A percentile compares a stretch with the other conserved stretches of the same genome.
Evolutionary conservation across 768 basidiomycete species (phyloP).

Genomic region (Trametes gibbosa): DNA sequence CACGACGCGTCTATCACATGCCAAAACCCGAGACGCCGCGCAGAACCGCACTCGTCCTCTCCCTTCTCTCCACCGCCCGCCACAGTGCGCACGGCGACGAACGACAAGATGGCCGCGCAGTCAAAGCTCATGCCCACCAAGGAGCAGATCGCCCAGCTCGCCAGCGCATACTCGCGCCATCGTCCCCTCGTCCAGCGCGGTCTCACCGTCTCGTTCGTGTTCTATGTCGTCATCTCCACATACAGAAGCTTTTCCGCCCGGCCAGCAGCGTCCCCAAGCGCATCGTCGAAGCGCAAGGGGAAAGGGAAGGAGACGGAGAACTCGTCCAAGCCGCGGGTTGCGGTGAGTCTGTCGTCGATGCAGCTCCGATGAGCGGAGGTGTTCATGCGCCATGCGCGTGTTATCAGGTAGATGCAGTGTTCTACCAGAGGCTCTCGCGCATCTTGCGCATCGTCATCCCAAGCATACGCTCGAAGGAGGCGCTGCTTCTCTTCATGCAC

Average conservation of each 20-base stretch:
- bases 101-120: constrained; percentile 14
- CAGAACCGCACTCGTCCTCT: not conserved
- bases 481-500: constrained; percentile 82
- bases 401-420: constrained; percentile 81
- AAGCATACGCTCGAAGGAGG: constrained; percentile 80
- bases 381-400: not conserved
- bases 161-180: constrained; percentile 56
- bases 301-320: constrained; percentile 37
- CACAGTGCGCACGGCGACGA: not conserved
- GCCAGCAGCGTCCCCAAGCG: constrained; percentile 12
- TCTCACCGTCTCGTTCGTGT: constrained; percentile 65
- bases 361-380: not conserved
- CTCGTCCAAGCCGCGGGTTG: constrained; percentile 58
- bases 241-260: constrained; percentile 55
- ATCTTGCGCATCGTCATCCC: constrained; percentile 91
- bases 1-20: constrained; percentile 16
- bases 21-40: not conserved
- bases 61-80: not conserved
- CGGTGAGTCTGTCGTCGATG: constrained; percentile 45
- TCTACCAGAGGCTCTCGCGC: constrained; percentile 74
- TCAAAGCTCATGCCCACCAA: constrained; percentile 23
- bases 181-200: constrained; percentile 70
- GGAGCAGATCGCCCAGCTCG: constrained; percentile 42
- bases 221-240: constrained; percentile 67
- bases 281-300: constrained; percentile 31